These are phyloP conservation scores for Fusarium odoratissimum DNA, from an alignment of 2,329 filamentous ascomycete genomes.

Conservation along the genomic window DNA sequence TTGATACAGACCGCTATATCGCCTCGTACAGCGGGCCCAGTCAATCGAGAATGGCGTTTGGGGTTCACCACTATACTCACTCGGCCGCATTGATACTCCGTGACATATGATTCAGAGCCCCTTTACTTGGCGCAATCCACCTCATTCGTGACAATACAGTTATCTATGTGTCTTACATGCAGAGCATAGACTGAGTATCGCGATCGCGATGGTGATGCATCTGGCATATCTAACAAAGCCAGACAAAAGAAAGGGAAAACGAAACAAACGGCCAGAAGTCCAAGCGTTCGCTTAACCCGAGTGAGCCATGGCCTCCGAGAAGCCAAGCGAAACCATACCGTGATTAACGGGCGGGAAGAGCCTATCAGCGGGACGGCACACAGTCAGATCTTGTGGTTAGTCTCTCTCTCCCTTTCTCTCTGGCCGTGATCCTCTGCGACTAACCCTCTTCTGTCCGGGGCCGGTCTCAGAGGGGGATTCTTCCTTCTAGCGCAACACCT, in stretches of 20 bases:
- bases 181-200: background rate
- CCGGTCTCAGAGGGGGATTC: conserved; percentile 21
- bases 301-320: conserved; percentile 20
- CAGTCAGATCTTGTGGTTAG: conserved; percentile 28
- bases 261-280: conserved; percentile 29
- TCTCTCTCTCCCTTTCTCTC: background rate
- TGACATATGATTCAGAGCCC: conserved; percentile 1
- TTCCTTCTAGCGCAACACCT: conserved; percentile 20
- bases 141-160: conserved; percentile 2
- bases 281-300: conserved; percentile 28
- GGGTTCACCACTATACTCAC: conserved; percentile 5
- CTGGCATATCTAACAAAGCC: conserved; percentile 9
- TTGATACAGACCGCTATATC: conserved; percentile 31
- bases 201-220: conserved; percentile 18
- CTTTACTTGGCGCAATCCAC: background rate
- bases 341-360: conserved; percentile 36
- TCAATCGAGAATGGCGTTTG: background rate
- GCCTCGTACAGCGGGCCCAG: background rate
- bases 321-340: conserved; percentile 12
- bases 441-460: conserved; percentile 29
- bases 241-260: conserved; percentile 9
- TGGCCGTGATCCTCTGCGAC: conserved; percentile 9
- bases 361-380: conserved; percentile 41
- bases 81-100: background rate
- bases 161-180: conserved; percentile 1